phyloP scores from a whole-genome alignment of 2,329 filamentous ascomycete species.

The Trichophaea hybrida region DNA sequence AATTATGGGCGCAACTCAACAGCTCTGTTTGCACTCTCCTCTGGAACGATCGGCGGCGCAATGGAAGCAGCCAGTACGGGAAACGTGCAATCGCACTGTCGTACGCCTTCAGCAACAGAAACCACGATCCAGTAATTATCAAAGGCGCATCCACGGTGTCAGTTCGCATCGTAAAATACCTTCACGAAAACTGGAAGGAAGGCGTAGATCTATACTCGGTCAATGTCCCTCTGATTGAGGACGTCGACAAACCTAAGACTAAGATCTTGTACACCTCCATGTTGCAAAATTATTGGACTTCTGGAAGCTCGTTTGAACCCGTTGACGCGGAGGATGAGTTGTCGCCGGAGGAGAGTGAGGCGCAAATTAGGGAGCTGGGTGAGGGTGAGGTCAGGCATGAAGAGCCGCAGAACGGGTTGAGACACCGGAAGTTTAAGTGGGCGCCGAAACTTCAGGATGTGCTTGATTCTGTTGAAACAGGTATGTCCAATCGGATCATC shows the following conservation, averaged over 20 bases:
- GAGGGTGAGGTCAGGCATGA: constrained; percentile 34
- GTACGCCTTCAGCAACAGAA: constrained; percentile 76
- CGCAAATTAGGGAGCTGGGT: constrained; percentile 54
- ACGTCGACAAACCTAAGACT: constrained; percentile 43
- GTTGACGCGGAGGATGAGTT: constrained; percentile 52
- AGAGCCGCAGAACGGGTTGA: constrained; percentile 38
- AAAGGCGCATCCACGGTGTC: constrained; percentile 59
- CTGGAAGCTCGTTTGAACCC: constrained; percentile 76
- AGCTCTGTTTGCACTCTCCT: constrained; percentile 62
- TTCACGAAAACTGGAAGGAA: constrained; percentile 58
- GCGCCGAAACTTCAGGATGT: constrained; percentile 76
- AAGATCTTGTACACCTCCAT: constrained; percentile 74
- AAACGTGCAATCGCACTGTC: constrained; percentile 64
- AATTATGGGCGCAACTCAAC: constrained; percentile 77
- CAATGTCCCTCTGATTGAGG: constrained; percentile 74
- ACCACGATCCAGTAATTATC: constrained; percentile 72
- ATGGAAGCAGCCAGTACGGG: constrained; percentile 62
- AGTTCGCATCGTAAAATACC: constrained; percentile 62
- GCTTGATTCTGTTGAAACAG: constrained; percentile 68
- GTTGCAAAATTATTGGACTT: constrained; percentile 79
- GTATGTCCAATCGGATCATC: constrained; percentile 3
- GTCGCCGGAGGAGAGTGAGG: constrained; percentile 51
- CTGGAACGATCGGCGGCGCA: constrained; percentile 62
- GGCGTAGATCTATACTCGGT: constrained; percentile 76
- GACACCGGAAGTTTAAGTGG: constrained; percentile 86